These are phyloP conservation scores for Austroboletus niveus DNA, from an alignment of 1,284 basidiomycete species.

Conservation along the genomic window DNA sequence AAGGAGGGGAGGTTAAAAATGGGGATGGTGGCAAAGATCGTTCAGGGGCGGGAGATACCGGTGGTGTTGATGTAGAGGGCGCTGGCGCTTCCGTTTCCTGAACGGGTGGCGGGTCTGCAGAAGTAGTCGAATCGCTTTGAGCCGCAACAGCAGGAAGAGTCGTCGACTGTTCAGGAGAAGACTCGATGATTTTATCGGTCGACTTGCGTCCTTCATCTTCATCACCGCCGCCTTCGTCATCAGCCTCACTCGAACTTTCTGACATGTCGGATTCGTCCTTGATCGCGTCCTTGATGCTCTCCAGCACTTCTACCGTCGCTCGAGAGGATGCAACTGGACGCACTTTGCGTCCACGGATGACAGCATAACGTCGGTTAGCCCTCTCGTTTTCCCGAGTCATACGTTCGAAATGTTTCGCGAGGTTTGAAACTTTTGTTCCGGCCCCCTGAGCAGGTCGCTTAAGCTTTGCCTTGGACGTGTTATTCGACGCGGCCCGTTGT, in stretches of 20 bases:
- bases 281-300: conserved; percentile 91
- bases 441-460: conserved; percentile 48
- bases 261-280: conserved; percentile 81
- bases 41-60: conserved; percentile 29
- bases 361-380: conserved; percentile 65
- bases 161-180: conserved; percentile 36
- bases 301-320: conserved; percentile 88
- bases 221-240: conserved; percentile 76
- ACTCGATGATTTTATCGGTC: conserved; percentile 30
- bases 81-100: conserved; percentile 16
- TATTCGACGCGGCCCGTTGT: conserved; percentile 38
- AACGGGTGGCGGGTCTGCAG: conserved; percentile 9
- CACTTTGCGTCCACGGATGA: conserved; percentile 86
- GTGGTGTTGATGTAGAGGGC: conserved; percentile 26
- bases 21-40: conserved; percentile 55
- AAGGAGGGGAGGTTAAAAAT: conserved; percentile 42
- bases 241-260: conserved; percentile 83
- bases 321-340: conserved; percentile 89
- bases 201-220: conserved; percentile 51
- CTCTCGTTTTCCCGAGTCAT: conserved; percentile 67
- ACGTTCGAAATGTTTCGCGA: conserved; percentile 76
- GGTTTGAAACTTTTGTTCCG: conserved; percentile 69
- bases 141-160: conserved; percentile 24
- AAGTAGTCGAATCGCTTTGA: conserved; percentile 8
- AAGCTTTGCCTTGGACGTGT: conserved; percentile 49